These are phyloP conservation scores for Trametes maxima DNA, from an alignment of 768 basidiomycete species.

Conservation along the genomic window DNA sequence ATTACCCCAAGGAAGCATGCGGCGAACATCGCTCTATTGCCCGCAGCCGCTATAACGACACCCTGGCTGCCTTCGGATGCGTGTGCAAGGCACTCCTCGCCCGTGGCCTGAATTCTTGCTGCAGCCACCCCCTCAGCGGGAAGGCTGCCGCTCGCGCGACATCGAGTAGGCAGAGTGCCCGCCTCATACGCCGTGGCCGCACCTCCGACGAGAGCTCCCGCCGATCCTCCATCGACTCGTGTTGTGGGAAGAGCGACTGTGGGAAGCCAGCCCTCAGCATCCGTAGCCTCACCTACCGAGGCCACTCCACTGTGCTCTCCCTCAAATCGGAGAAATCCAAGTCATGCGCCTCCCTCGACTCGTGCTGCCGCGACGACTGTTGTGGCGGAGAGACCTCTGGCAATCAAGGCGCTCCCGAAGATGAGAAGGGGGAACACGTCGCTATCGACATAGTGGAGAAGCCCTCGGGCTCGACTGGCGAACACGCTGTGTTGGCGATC, in stretches of 20 bases:
- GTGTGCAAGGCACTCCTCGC: conserved; percentile 33
- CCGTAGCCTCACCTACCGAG: conserved; percentile 11
- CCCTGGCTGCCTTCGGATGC: conserved; percentile 33
- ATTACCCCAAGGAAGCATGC: conserved; percentile 27
- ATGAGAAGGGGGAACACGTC: conserved; percentile 13
- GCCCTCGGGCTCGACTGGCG: background rate
- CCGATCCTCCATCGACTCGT: conserved; percentile 24
- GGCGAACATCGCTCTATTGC: conserved; percentile 30
- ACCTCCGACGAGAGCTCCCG: conserved; percentile 5
- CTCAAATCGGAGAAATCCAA: background rate
- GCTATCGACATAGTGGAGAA: conserved; percentile 18
- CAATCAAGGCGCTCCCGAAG: background rate
- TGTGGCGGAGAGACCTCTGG: conserved; percentile 7
- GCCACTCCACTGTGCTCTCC: background rate
- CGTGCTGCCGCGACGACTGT: conserved; percentile 21
- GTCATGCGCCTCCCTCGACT: conserved; percentile 18
- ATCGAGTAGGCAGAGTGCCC: conserved; percentile 8
- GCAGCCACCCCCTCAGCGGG: conserved; percentile 14
- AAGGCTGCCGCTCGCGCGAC: conserved; percentile 5
- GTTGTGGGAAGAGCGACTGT: conserved; percentile 24
- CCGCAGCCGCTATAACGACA: conserved; percentile 31
- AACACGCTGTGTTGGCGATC: conserved; percentile 30
- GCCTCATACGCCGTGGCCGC: background rate
- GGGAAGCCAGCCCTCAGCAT: conserved; percentile 10
- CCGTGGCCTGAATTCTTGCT: conserved; percentile 32